Percentiles rank a stretch among this genome's conserved stretches.
phyloP scores from a whole-genome alignment of 2,329 filamentous ascomycete species.

The Elsinoe fawcettii region DNA sequence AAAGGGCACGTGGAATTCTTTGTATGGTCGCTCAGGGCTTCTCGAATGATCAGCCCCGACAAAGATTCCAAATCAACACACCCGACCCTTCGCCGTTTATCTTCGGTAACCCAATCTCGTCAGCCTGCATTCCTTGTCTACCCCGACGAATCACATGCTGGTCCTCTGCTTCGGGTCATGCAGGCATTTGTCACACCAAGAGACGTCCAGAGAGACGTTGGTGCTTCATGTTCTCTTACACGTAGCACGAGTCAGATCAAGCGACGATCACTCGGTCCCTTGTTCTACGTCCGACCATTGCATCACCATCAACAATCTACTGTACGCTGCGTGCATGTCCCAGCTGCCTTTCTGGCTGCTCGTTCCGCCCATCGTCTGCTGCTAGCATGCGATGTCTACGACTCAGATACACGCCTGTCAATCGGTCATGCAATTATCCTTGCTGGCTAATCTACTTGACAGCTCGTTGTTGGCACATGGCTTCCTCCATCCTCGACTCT shows the following conservation, averaged over 20 bases:
- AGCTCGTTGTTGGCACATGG: background rate
- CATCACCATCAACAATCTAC: background rate
- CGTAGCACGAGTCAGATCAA: conserved; percentile 1
- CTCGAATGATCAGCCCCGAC: background rate
- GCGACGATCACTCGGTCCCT: background rate
- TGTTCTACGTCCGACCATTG: background rate
- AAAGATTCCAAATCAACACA: conserved; percentile 2
- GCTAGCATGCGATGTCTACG: conserved; percentile 5
- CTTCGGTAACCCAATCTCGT: conserved; percentile 12
- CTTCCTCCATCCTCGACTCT: background rate
- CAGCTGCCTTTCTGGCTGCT: conserved; percentile 8
- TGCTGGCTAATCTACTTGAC: background rate
- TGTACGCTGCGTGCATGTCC: background rate
- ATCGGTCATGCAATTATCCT: background rate
- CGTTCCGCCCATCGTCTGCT: background rate
- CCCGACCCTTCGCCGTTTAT: conserved; percentile 5
- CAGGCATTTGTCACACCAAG: conserved; percentile 11
- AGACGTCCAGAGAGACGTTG: background rate
- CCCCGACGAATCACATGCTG: background rate
- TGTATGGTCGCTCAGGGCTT: background rate
- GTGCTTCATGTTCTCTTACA: background rate
- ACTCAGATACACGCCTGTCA: background rate
- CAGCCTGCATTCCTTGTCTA: background rate
- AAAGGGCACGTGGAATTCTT: background rate
- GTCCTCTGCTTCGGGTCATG: background rate